phyloP scores from a whole-genome alignment of 306 rosid genomes.

The Lathyrus oleraceus region DNA sequence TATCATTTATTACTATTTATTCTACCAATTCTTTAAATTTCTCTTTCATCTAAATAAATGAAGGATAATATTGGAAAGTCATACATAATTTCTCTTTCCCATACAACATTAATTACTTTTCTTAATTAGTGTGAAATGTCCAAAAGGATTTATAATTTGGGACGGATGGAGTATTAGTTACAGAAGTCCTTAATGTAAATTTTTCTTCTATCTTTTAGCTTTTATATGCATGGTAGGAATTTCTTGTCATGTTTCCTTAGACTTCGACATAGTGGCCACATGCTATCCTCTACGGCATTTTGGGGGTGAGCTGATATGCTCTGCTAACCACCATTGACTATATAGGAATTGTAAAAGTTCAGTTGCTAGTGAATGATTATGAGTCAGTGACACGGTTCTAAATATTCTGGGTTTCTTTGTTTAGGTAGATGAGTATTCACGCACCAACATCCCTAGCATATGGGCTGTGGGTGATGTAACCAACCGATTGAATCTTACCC shows the following conservation, averaged over 20 bases:
- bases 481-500: slow-evolving; percentile 85
- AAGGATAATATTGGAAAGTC: too few relatives aligned
- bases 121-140: too few relatives aligned
- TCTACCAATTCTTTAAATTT: too few relatives aligned
- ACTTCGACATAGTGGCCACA: background rate
- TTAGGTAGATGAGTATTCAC: slow-evolving; percentile 84
- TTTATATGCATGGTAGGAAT: background rate
- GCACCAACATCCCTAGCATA: slow-evolving; percentile 73
- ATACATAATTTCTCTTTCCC: too few relatives aligned
- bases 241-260: background rate
- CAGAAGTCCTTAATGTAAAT: background rate
- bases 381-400: slow-evolving; percentile 7
- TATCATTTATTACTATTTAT: too few relatives aligned
- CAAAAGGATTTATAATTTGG: too few relatives aligned
- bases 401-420: slow-evolving; percentile 27
- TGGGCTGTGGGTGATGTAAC: slow-evolving; percentile 99
- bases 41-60: too few relatives aligned
- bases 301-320: background rate
- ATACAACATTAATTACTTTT: too few relatives aligned
- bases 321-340: background rate
- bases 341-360: background rate
- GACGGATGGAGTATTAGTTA: too few relatives aligned
- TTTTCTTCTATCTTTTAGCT: background rate
- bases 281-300: background rate
- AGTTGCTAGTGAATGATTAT: slow-evolving; percentile 4